Evolutionary conservation across 2,329 filamentous ascomycete genomes (phyloP), one percentile per base, ranked within the genome.

Genomic region (Macrophomina tecta): DNA sequence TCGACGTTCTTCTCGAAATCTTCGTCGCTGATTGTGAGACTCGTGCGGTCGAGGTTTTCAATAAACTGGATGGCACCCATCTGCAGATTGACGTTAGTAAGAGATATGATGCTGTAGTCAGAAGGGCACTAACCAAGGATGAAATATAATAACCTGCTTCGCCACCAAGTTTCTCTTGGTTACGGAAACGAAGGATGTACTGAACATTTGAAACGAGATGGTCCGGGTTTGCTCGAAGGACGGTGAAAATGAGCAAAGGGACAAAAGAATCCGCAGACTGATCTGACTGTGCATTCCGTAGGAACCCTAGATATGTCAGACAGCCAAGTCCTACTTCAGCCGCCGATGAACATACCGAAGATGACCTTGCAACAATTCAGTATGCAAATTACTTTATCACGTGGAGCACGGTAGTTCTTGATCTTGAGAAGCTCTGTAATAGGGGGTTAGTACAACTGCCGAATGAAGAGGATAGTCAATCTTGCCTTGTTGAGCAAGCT

Each of bases 331-430:
- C 6, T 12, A 1, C 23, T 16, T 14, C 73, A 9, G 2, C 11
- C 16, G 34, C n/a, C 16, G 6, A 1, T 9, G 2, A 1, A 40
- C 85, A 72, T 79, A 93, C 91, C 95, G 79, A 99, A 98, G 70
- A 99, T 98, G 69, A 99, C 96, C 80, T 99, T 99, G 87, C 95
- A 99, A 81, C 94, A 97, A 80, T 99, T 99, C 66, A 99, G 82
- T 53, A 98, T 93, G 78, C 95, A 99, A 60, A 99, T 98, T 65
- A 99, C 95, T 80, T 99, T 99, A 82, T 99, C 95, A 72, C 95
- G 85, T 4, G 95, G 95, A n/a, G 95, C 95, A 71, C 96, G 89
- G 76, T 99, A 99, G 8, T 92, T 95, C 75, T 94, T 97, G 75
- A 99, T 97, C 78, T 99, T 99, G 45, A 97, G 82, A 14, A 99